Evolutionary conservation across 345 rosid species (phyloP), one percentile per base, ranked within the genome.

Genomic region (Excoecaria agallocha): DNA sequence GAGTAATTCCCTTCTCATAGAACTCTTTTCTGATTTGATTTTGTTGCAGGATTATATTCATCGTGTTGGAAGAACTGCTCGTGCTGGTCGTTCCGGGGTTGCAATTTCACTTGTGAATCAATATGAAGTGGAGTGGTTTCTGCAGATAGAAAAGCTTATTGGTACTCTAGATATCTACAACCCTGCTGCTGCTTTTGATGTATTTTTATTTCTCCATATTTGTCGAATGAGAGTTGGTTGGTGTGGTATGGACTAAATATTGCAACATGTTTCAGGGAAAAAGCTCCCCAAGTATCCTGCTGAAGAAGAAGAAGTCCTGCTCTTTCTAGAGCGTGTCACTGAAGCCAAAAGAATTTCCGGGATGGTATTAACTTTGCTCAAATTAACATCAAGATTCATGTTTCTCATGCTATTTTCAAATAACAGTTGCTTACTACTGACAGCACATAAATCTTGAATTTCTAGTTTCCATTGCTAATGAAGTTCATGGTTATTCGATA

Each of bases 81-180:
- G 99, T 75, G 98, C 98, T n/a, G 99, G 98, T 71, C 90, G 97
- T 72, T 89, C 97, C 76, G 98, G 98, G 48, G 89, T 92, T 13
- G 98, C 92, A 49, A 86, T 94, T 78, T 94, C 98, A 37, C 89
- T 94, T 12, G 97, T 91, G 24, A 92, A 87, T 76, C 97, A 90
- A 84, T 95, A 91, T 66, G 98, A 95, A 82, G 62, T 95, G 37
- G 98, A 93, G 84, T 95, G 98, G 98, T 95, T 84, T 79, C 15
- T 91, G 49, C 94, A 88, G 77, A 95, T 95, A 70, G 98, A 93
- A 81, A 89, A 89, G 75, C 97, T 95, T 72, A 89, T 91, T 11
- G 97, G 97, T 94, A 83, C 59, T 87, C 60, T 22, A n/a, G 9
- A 19, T 37, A 24, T 69, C 51, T 60, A 0, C 49, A 65, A 67